Percentiles rank a stretch among this genome's conserved stretches.
These are phyloP conservation scores for Closterium sp. DNA, from an alignment of 139 green algal species.

Conservation along the genomic window DNA sequence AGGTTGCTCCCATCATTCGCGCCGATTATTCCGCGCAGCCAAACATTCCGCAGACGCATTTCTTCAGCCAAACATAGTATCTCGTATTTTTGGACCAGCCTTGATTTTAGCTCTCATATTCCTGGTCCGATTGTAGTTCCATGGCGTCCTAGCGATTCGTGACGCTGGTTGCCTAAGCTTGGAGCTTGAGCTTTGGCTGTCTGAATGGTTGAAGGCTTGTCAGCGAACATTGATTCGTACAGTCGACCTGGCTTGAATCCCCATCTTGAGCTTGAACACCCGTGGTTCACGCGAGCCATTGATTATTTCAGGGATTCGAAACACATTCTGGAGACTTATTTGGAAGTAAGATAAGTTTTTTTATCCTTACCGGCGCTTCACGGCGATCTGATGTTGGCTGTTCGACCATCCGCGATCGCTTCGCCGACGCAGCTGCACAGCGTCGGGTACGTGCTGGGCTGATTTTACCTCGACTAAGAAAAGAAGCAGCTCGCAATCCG, in stretches of 20 bases:
- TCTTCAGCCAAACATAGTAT: too few species aligned
- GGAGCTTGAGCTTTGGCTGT: not conserved
- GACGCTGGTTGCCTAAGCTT: not conserved
- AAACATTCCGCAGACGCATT: too few species aligned
- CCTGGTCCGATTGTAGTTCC: not conserved
- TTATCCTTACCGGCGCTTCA: not conserved
- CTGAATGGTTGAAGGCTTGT: not conserved
- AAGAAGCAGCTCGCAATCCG: too few species aligned
- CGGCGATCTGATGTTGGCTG: not conserved
- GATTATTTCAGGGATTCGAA: too few species aligned
- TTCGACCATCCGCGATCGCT: not conserved
- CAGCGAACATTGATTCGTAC: not conserved
- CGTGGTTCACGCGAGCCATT: not conserved
- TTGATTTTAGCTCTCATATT: not conserved
- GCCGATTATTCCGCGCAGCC: too few species aligned
- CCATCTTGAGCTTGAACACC: not conserved
- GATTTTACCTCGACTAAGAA: not conserved
- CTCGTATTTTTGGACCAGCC: not conserved
- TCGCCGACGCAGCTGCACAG: not conserved
- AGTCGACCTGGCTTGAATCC: not conserved
- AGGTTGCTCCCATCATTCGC: not conserved
- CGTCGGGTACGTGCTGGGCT: not conserved
- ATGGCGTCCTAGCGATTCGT: not conserved
- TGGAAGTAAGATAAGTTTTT: not conserved
- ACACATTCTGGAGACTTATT: not conserved